Evolutionary conservation across 495 filamentous ascomycete genomes (phyloP).

Genomic region (Collariella sp.): DNA sequence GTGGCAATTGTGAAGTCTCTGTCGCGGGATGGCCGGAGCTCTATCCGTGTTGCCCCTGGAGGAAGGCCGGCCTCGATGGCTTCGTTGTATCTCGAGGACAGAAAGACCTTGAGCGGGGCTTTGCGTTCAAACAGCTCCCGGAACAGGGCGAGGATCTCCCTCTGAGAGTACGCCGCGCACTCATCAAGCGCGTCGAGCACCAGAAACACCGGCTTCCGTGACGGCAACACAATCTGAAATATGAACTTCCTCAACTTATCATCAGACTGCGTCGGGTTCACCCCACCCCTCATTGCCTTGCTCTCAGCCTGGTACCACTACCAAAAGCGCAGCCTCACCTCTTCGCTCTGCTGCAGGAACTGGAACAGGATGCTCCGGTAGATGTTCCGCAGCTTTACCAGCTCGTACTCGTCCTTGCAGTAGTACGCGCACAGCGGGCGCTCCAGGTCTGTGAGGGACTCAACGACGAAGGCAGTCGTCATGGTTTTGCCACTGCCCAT

Average conservation of each 20-base stretch:
- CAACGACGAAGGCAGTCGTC: constrained; percentile 5
- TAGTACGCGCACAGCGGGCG: constrained; percentile 1
- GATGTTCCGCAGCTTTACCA: constrained; percentile 7
- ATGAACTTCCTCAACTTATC: neutral
- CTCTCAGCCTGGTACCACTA: neutral
- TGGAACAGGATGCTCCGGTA: constrained; percentile 10
- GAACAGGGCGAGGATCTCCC: neutral
- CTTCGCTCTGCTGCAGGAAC: neutral
- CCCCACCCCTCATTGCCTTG: neutral
- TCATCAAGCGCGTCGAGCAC: neutral
- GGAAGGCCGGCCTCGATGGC: neutral
- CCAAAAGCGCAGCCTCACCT: neutral
- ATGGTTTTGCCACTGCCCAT: constrained; percentile 11
- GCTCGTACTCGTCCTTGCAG: constrained; percentile 6
- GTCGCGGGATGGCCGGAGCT: neutral
- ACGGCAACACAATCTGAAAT: neutral
- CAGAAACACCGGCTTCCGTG: neutral
- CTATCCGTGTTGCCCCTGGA: neutral
- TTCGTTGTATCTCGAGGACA: constrained; percentile 1
- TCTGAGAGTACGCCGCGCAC: neutral
- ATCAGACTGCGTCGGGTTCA: neutral
- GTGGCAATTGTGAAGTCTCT: neutral
- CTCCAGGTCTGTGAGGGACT: neutral
- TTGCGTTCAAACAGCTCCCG: neutral
- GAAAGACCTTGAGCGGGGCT: constrained; percentile 1